Base-by-base conservation (phyloP, 73 alveolate species). In the Effrenium voratum region DNA sequence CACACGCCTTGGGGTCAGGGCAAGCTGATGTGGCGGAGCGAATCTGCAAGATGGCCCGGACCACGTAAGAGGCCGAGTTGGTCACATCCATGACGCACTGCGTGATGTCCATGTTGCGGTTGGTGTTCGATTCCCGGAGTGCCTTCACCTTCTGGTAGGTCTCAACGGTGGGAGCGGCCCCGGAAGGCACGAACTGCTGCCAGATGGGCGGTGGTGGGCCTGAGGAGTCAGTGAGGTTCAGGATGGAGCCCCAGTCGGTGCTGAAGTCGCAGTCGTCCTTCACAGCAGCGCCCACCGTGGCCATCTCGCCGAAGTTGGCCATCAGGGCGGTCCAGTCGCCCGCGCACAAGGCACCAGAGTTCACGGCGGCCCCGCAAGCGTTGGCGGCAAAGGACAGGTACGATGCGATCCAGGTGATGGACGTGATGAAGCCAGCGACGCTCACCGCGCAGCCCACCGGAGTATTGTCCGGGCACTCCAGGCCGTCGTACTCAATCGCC, bases 221-320 rank as follows among this genome's bases (percentile, higher is more conserved):
- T 12, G 3, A 19, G 30, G n/a, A 26, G 60, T 32, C 88, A 16
- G 88, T 77, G 63, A 77, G 24, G 49, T 43, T 40, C 28, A 77
- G 63, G 63, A 77, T 38, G 24, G 44, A 24, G 41, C 40, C 22
- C 88, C 88, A 77, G 60, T 77, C 88, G 63, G 12, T 43, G 63
- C 30, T 45, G 88, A 77, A 77, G 88, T 77, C 66, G 88, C 88
- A 77, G 88, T 77, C 88, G 26, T 77, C 88, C 88, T 77, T 77
- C 63, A 77, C 88, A 13, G 88, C 88, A 22, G 88, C 88, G 5
- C 88, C 63, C 63, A 52, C 63, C 26, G 88, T 77, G 63, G 88
- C 88, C 88, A 77, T 44, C 41, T 41, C 63, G 15, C 63, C 88
- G 44, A 66, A 66, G 79, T 66, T 66, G 41, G 79, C 79, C 79